phyloP scores from a whole-genome alignment of 1,284 basidiomycete species.

The Apiotrichum laibachii region DNA sequence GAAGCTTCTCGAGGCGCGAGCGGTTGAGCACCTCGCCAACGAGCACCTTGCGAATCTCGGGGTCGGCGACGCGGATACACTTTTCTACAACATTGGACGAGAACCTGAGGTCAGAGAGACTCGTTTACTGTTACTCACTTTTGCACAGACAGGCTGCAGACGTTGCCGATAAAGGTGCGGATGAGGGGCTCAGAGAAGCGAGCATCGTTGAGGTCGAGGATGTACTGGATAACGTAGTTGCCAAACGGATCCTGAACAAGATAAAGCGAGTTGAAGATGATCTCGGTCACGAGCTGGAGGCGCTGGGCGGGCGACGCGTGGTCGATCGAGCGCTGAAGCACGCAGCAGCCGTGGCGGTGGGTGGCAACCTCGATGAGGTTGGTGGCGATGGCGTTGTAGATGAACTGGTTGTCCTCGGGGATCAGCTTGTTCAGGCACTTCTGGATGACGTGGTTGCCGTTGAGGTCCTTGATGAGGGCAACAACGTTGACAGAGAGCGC shows the following conservation, averaged over 20 bases:
- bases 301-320: constrained; percentile 86
- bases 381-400: constrained; percentile 98
- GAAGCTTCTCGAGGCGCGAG: constrained; percentile 87
- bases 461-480: constrained; percentile 98
- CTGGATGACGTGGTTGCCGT: constrained; percentile 98
- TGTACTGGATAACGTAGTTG: constrained; percentile 66
- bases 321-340: constrained; percentile 96
- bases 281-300: constrained; percentile 95
- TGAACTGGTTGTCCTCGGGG: constrained; percentile 99
- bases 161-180: constrained; percentile 95
- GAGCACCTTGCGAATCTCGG: constrained; percentile 86
- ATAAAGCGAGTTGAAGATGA: constrained; percentile 96
- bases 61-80: constrained; percentile 97
- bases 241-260: constrained; percentile 99
- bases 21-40: constrained; percentile 95
- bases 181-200: constrained; percentile 97
- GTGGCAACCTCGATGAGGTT: constrained; percentile 99
- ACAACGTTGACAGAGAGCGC: constrained; percentile 97
- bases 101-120: constrained; percentile 27
- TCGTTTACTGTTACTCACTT: constrained; percentile 84
- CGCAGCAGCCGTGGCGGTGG: constrained; percentile 98
- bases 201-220: constrained; percentile 95
- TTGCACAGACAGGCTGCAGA: constrained; percentile 95
- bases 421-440: constrained; percentile 98
- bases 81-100: constrained; percentile 52